A percentile compares a stretch with the other conserved stretches of the same genome.
These are phyloP conservation scores for Mucor ambiguus DNA, from an alignment of 371 early-diverging fungal species.

Conservation along the genomic window DNA sequence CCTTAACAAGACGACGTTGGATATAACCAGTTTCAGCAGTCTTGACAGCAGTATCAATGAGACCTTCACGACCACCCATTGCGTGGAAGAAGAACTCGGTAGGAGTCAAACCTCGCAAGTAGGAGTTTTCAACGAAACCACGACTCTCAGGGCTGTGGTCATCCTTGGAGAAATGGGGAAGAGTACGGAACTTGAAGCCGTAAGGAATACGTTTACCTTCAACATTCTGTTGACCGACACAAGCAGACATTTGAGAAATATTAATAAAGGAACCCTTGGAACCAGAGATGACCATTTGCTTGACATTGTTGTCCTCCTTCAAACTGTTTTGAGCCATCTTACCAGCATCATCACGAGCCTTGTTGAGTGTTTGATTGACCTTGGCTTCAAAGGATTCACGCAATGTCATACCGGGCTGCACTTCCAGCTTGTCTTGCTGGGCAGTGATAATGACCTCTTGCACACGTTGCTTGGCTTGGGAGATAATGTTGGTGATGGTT, in stretches of 20 bases:
- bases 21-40: conserved; percentile 99
- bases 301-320: conserved; percentile 96
- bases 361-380: conserved; percentile 92
- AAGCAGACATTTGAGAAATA: conserved; percentile 99
- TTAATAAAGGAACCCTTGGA: conserved; percentile 99
- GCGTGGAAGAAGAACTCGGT: conserved; percentile 99
- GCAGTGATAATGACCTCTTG: conserved; percentile 86
- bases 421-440: conserved; percentile 85
- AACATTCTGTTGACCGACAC: conserved; percentile 99
- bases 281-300: conserved; percentile 99
- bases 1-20: conserved; percentile 99
- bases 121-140: conserved; percentile 99
- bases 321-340: conserved; percentile 89
- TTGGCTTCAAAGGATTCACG: conserved; percentile 96
- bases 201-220: conserved; percentile 99
- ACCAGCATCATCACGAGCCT: conserved; percentile 97
- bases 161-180: conserved; percentile 99
- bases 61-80: conserved; percentile 99
- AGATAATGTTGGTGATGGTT: conserved; percentile 84
- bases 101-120: conserved; percentile 97
- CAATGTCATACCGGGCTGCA: conserved; percentile 97
- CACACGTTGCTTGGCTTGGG: conserved; percentile 86
- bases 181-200: conserved; percentile 95
- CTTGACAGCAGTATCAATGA: conserved; percentile 99
- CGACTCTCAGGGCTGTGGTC: conserved; percentile 97